These are phyloP conservation scores for Alternaria novae-zelandiae DNA, from an alignment of 2,329 filamentous ascomycete genomes.

Conservation along the genomic window DNA sequence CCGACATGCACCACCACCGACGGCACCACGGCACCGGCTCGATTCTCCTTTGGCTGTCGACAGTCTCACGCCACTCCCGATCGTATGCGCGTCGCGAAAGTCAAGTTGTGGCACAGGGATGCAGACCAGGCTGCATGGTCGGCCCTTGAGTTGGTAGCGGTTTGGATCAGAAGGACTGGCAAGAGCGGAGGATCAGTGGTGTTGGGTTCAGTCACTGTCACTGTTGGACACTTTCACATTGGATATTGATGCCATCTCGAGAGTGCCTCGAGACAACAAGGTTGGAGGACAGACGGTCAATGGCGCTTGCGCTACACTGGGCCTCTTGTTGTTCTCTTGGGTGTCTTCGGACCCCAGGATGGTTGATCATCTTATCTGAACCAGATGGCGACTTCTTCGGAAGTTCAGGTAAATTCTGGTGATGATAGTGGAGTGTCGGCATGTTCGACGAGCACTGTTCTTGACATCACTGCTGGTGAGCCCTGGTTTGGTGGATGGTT, in stretches of 20 bases:
- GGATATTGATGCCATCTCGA: not conserved
- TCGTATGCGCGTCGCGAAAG: not conserved
- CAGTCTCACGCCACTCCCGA: not conserved
- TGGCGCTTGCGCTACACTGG: slow-evolving; percentile 10
- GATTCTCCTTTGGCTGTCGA: not conserved
- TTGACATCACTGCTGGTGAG: not conserved
- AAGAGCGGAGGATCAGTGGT: slow-evolving; percentile 1
- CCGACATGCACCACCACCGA: not conserved
- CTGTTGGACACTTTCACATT: not conserved
- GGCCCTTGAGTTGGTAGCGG: slow-evolving; percentile 7
- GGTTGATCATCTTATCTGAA: not conserved
- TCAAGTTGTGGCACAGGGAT: slow-evolving; percentile 5
- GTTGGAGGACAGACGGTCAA: slow-evolving; percentile 18
- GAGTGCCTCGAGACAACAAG: not conserved
- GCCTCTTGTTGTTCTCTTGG: slow-evolving; percentile 7
- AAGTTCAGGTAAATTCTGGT: slow-evolving; percentile 1
- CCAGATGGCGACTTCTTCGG: not conserved
- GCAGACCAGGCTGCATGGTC: not conserved
- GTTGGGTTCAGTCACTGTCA: not conserved
- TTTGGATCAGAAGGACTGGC: slow-evolving; percentile 6
- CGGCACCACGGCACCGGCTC: slow-evolving; percentile 1
- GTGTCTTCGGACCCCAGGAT: not conserved
- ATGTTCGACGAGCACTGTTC: not conserved
- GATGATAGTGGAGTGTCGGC: not conserved
- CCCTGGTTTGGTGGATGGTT: not conserved